Evolutionary conservation across 192 early-diverging fungal genomes (phyloP), one percentile per base, ranked within the genome.

Genomic region (Coemansia sp.): DNA sequence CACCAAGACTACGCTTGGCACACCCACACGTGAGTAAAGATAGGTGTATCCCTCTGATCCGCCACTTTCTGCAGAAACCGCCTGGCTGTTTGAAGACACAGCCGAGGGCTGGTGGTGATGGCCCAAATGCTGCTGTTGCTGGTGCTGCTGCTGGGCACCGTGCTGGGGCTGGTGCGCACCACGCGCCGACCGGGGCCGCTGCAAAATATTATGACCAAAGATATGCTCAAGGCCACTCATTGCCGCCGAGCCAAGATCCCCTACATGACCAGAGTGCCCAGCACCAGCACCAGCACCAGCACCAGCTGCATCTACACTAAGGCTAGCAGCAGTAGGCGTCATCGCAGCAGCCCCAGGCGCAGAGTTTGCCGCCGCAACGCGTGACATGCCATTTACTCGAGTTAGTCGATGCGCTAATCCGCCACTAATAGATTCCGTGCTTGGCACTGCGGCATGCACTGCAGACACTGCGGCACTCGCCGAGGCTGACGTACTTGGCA

Each of bases 21-120:
- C 34, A 11, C 53, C 54, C 18, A 68, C 61, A 23, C 72, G 72
- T 37, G 72, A 59, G 51, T 64, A 76, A 15, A 76, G 32, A 37
- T 76, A 76, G 2, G 72, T 76, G 36, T 64, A 68, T 17, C 55
- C 59, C 34, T 74, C 71, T 0, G 56, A 50, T 14, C 54, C 53
- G 34, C 47, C 46, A 9, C 47, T 48, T 15, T 53, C 57, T 23
- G 59, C 50, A 4, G 43, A 40, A 10, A 47, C 36, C 22, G 64
- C 40, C 24, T 44, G 42, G 42, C 42, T 32, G 14, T 29, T n/a
- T 32, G 45, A 4, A 9, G 26, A 14, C 30, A n/a, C n/a, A 6
- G 8, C 20, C 26, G 28, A 56, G n/a, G 22, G 30, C 29, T 23
- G 41, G 23, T 42, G 50, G 37, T 42, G 25, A 36, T 17, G 19